Evolutionary conservation across 768 basidiomycete species (phyloP).

Genomic region (Pilatotrama ljubarskyi): DNA sequence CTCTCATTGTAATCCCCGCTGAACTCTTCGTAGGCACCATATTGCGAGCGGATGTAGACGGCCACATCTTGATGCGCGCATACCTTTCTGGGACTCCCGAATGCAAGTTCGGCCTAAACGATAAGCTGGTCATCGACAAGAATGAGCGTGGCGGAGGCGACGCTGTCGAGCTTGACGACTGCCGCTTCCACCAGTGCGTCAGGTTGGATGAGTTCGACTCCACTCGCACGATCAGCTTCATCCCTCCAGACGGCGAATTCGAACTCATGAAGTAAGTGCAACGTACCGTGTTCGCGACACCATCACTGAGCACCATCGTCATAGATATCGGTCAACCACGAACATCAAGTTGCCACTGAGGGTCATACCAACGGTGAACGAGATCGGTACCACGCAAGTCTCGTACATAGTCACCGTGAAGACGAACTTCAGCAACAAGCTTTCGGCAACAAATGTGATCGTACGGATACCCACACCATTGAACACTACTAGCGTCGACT

Average conservation of each 20-base stretch:
- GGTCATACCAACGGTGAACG: constrained; percentile 87
- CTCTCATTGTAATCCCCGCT: background rate
- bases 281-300: background rate
- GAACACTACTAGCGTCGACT: constrained; percentile 90
- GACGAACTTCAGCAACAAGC: constrained; percentile 87
- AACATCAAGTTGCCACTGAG: constrained; percentile 94
- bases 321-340: constrained; percentile 91
- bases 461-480: constrained; percentile 94
- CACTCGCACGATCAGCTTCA: constrained; percentile 91
- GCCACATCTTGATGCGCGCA: constrained; percentile 97
- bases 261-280: constrained; percentile 87
- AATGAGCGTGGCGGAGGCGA: constrained; percentile 56
- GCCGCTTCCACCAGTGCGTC: constrained; percentile 98
- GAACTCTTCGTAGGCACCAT: constrained; percentile 61
- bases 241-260: constrained; percentile 98
- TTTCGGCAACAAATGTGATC: constrained; percentile 90
- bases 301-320: background rate
- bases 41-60: constrained; percentile 95
- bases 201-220: constrained; percentile 93
- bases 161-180: constrained; percentile 96
- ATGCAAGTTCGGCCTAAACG: constrained; percentile 98
- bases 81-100: constrained; percentile 97
- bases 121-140: constrained; percentile 97
- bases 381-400: constrained; percentile 89
- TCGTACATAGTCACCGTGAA: constrained; percentile 88